Percentiles rank a stretch among this genome's conserved stretches.
phyloP scores from a whole-genome alignment of 192 early-diverging fungal species.

The Umbelopsis vinacea region DNA sequence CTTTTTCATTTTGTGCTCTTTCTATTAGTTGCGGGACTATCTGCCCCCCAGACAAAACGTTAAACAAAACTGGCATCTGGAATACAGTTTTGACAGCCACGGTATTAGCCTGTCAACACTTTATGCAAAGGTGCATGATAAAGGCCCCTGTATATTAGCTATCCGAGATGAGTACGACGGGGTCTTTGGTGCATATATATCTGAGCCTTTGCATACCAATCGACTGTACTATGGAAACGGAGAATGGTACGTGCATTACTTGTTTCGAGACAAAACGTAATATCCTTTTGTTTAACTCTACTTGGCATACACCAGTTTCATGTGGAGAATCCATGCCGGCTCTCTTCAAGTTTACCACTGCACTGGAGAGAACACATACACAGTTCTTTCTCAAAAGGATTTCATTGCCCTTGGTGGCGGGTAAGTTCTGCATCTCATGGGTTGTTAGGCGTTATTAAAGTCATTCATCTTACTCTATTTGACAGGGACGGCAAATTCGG shows the following conservation, averaged over 20 bases:
- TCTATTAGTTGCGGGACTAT: slow-evolving; percentile 26
- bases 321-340: slow-evolving; percentile 63
- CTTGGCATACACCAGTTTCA: slow-evolving; percentile 52
- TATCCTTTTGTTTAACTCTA: no score
- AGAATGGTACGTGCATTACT: slow-evolving; percentile 61
- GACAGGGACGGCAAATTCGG: slow-evolving; percentile 72
- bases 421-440: slow-evolving; percentile 25
- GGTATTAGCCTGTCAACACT: slow-evolving; percentile 88
- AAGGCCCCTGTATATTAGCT: slow-evolving; percentile 68
- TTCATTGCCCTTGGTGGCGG: slow-evolving; percentile 81
- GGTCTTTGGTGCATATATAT: slow-evolving; percentile 79
- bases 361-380: slow-evolving; percentile 78
- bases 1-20: neutral
- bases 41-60: slow-evolving; percentile 79
- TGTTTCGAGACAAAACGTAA: neutral
- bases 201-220: slow-evolving; percentile 62
- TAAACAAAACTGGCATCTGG: slow-evolving; percentile 74
- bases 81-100: slow-evolving; percentile 93
- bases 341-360: slow-evolving; percentile 59
- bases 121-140: slow-evolving; percentile 59
- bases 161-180: slow-evolving; percentile 67
- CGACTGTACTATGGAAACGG: slow-evolving; percentile 77
- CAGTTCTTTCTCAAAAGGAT: slow-evolving; percentile 69
- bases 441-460: no score
- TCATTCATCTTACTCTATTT: neutral